phyloP scores from a whole-genome alignment of 2,329 filamentous ascomycete genomes.

The Sporothrix brasiliensis region DNA sequence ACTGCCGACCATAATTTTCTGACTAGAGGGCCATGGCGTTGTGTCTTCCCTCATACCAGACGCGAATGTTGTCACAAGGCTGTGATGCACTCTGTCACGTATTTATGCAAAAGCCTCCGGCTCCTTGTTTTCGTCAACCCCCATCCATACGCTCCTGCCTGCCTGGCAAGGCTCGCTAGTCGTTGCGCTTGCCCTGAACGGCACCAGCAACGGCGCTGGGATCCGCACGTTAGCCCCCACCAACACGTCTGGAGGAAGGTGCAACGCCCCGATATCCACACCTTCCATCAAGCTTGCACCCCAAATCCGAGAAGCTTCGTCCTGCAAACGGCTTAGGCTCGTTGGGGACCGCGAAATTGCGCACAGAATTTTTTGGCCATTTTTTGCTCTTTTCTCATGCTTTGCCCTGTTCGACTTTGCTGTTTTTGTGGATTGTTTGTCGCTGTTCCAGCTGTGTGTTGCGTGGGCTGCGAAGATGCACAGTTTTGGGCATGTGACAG shows the following conservation, averaged over 20 bases:
- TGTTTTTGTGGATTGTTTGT: conserved; percentile 4
- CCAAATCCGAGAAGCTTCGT: conserved; percentile 29
- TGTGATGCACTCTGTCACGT: background rate
- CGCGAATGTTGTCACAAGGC: conserved; percentile 14
- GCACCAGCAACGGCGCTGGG: background rate
- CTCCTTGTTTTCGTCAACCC: background rate
- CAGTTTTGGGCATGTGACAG: conserved; percentile 34
- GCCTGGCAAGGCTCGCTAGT: conserved; percentile 28
- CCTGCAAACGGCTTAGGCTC: conserved; percentile 30
- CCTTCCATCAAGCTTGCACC: conserved; percentile 12
- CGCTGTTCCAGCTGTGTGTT: background rate
- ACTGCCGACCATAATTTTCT: background rate
- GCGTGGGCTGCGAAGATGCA: conserved; percentile 5
- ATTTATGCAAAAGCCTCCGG: background rate
- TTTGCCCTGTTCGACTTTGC: background rate
- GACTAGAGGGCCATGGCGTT: background rate
- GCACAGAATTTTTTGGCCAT: conserved; percentile 19
- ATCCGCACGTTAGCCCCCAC: conserved; percentile 19
- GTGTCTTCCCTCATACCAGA: background rate
- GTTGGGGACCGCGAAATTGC: conserved; percentile 31
- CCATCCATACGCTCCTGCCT: conserved; percentile 8
- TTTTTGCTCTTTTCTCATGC: conserved; percentile 25
- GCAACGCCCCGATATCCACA: conserved; percentile 19
- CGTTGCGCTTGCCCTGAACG: conserved; percentile 11
- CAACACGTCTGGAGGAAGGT: background rate